These are phyloP conservation scores for Suhomyces maxii DNA, from an alignment of 1,139 yeast species.

Conservation along the genomic window DNA sequence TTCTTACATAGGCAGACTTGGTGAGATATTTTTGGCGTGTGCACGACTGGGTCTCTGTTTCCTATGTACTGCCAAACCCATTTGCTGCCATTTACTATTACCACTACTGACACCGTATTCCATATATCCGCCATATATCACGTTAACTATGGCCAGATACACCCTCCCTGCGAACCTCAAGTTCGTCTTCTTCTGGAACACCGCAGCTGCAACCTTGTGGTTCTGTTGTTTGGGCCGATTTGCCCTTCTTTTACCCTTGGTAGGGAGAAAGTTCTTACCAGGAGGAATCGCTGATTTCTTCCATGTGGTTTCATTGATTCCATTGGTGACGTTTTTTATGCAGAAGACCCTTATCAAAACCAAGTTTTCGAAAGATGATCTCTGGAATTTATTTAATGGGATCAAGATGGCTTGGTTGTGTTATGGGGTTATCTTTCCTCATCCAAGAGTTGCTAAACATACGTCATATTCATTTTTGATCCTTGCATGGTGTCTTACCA, in stretches of 20 bases:
- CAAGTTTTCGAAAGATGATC: slow-evolving; percentile 13
- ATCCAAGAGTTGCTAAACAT: slow-evolving; percentile 52
- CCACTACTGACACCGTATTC: no score
- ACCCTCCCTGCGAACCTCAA: slow-evolving; percentile 36
- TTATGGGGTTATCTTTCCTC: slow-evolving; percentile 47
- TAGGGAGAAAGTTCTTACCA: slow-evolving; percentile 60
- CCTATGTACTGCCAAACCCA: neutral
- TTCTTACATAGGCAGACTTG: neutral
- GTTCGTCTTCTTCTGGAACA: slow-evolving; percentile 36
- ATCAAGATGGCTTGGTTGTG: slow-evolving; percentile 43
- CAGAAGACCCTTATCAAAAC: slow-evolving; percentile 20
- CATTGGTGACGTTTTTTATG: slow-evolving; percentile 29
- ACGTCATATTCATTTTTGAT: slow-evolving; percentile 50
- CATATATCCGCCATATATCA: neutral
- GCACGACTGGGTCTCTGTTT: neutral
- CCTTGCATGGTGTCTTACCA: slow-evolving; percentile 43
- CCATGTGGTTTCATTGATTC: slow-evolving; percentile 42
- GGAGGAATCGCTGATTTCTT: slow-evolving; percentile 72
- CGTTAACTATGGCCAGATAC: slow-evolving; percentile 22
- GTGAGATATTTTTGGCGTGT: neutral
- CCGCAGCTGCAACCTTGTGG: slow-evolving; percentile 48
- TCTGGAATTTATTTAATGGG: slow-evolving; percentile 34
- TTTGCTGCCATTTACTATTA: neutral
- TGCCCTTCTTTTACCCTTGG: slow-evolving; percentile 55
- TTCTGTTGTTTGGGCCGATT: slow-evolving; percentile 53